Evolutionary conservation across 2,329 filamentous ascomycete species (phyloP), one percentile per base, ranked within the genome.

Genomic region (Cladosporium halotolerans): DNA sequence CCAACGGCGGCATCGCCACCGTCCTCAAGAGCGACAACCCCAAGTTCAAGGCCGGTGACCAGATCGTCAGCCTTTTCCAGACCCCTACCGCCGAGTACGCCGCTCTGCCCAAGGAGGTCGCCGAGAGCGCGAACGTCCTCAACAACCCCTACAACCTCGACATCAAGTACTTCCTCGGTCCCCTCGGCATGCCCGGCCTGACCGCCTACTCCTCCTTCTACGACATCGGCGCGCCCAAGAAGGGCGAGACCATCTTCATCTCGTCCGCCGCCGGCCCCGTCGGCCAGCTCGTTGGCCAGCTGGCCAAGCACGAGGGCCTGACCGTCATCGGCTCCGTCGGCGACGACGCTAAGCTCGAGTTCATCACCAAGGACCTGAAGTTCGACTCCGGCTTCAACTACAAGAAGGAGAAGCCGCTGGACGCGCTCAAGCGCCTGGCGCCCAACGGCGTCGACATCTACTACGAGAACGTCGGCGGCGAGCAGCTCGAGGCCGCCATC

Each of bases 341-440:
- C 2, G 82, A 82, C 14, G 85, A 91, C 64, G 84, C 86, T 64
- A 54, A 54, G 45, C 52, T 54, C 45, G 52, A 54, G 45, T 54
- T 54, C 52, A 54, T 54, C 45, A 48, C 34, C 45, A 54, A 54
- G 45, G 95, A 95, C 76, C 78, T 90, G 33, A 76, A 77, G 23
- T 90, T 89, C 66, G 84, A 89, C 63, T 79, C 70, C 13, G 89
- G 84, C 8, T 93, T 92, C 74, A 93, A 95, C 77, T 95, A 95
- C 78, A 92, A 93, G 79, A 90, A 81, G 60, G 88, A 93, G 73
- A 80, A 79, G 60, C 79, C 88, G 0, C 66, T 71, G 1, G 84
- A 85, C 9, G 88, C 87, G 0, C 76, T 95, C 53, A 71, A 76
- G 59, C 78, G 86, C 54, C 77, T 93, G 14, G 86, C 86, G 0